Base-by-base conservation (phyloP, 2,329 filamentous ascomycete genomes). In the Teratosphaeria gauchensis region DNA sequence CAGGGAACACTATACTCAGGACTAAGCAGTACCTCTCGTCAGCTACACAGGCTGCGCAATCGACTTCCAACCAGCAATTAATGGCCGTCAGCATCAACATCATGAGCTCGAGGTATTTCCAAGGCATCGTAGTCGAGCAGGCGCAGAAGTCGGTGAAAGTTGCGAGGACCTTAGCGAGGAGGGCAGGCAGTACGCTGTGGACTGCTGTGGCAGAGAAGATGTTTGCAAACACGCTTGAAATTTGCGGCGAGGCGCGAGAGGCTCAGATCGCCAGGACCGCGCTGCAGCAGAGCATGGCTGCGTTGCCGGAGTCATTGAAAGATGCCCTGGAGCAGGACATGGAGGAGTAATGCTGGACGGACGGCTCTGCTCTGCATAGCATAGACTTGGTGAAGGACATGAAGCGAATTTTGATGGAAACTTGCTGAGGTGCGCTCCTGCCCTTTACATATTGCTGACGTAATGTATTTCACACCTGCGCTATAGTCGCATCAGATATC, bases 71-170 rank as follows among this genome's bases (percentile, higher is more conserved):
- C 70, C 84, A 84, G 32, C 88, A 95, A 63, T 87, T 92, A 57
- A 81, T 91, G n/a, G 86, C 86, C 54, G 88, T 96, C 63, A 86
- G 88, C 5, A 82, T 96, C 60, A 91, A 86, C 65, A 86, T 94
- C 63, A 95, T 96, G 88, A 87, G 88, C 56, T 85, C 82, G 68
- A 83, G 85, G 56, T 88, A 96, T 68, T 96, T 92, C 72, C 86
- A 87, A 53, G 87, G 88, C 60, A 87, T 92, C 14, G 84, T 95
- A 3, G 90, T 90, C 55, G 74, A 76, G 42, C 77, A 80, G 63
- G 75, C 83, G 1, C 75, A 81, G 52, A 79, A 79, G 59, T 81
- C 80, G 53, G 73, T 69, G 58, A 77, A 58, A 64, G 78, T 61
- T 66, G 76, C 60, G 63, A 82, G 84, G 4, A 77, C 79, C 2